A percentile compares a stretch with the other conserved stretches of the same genome.
Evolutionary conservation across 2,329 filamentous ascomycete species (phyloP).

Genomic region (Mollisiaceae sp.): DNA sequence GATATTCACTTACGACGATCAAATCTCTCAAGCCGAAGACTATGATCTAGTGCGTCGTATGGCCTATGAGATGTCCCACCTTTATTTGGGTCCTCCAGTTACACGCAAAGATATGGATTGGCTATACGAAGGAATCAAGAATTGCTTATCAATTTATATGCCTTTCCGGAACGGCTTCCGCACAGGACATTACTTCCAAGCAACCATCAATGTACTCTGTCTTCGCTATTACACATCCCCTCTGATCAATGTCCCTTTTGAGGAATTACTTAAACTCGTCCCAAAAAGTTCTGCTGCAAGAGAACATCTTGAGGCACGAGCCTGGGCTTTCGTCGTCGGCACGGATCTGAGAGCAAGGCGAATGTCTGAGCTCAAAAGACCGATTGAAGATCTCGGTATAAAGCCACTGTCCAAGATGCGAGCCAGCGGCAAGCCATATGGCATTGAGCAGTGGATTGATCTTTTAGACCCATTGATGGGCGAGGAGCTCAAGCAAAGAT

Average conservation of each 20-base stretch:
- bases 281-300: conserved; percentile 21
- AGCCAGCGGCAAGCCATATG: conserved; percentile 20
- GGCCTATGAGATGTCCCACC: conserved; percentile 31
- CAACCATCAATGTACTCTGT: conserved; percentile 32
- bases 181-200: conserved; percentile 33
- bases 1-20: conserved; percentile 35
- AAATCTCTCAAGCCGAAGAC: conserved; percentile 29
- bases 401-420: conserved; percentile 23
- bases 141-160: conserved; percentile 34
- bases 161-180: conserved; percentile 34
- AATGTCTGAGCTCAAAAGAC: conserved; percentile 24
- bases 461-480: conserved; percentile 28
- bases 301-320: conserved; percentile 23
- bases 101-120: conserved; percentile 25
- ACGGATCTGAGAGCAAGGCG: conserved; percentile 27
- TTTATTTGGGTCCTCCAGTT: conserved; percentile 27
- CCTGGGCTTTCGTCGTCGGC: conserved; percentile 28
- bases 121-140: conserved; percentile 32
- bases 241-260: conserved; percentile 20
- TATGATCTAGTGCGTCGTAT: conserved; percentile 34
- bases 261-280: conserved; percentile 22
- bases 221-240: conserved; percentile 37
- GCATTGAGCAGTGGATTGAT: conserved; percentile 27
- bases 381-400: conserved; percentile 31
- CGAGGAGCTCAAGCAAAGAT: conserved; percentile 19